Conservation (phyloP, 1,284 basidiomycete species). For the Cryptococcus amylolentus region DNA sequence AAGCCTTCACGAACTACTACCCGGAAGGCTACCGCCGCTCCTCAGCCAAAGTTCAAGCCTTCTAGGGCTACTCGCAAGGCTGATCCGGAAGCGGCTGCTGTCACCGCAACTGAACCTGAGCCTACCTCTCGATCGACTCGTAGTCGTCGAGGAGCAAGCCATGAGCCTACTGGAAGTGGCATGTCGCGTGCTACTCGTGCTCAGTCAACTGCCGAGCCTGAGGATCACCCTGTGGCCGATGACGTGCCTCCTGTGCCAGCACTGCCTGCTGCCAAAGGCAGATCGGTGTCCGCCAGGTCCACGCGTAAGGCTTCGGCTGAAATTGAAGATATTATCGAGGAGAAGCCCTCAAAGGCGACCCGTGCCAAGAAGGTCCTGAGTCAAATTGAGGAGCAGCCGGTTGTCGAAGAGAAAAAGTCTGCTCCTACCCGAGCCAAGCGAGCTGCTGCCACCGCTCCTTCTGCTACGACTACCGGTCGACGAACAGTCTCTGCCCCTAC, state of each 20-base stretch:
- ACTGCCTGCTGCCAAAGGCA: background rate
- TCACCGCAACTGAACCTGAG: background rate
- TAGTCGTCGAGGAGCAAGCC: conserved; percentile 1
- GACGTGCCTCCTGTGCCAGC: background rate
- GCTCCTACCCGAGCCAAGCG: conserved; percentile 1
- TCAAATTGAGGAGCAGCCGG: conserved; percentile 15
- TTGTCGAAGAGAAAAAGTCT: conserved; percentile 2
- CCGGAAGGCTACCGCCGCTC: background rate
- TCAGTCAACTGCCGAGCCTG: conserved; percentile 10
- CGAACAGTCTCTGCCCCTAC: conserved; percentile 1
- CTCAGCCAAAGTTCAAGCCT: background rate
- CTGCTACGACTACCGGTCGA: background rate
- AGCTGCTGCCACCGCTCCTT: background rate
- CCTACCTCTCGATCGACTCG: conserved; percentile 4
- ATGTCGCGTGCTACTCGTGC: conserved; percentile 10
- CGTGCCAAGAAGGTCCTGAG: conserved; percentile 9
- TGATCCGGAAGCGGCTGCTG: background rate
- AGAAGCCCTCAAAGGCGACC: conserved; percentile 3
- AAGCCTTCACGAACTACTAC: background rate
- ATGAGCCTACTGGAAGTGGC: background rate
- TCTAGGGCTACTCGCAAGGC: conserved; percentile 1
- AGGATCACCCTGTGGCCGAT: conserved; percentile 1
- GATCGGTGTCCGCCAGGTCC: conserved; percentile 6
- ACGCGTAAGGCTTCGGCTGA: background rate
- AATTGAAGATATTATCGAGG: background rate